A percentile compares a stretch with the other conserved stretches of the same genome.
Evolutionary conservation across 2,329 filamentous ascomycete species (phyloP).

Genomic region (Trichophyton rubrum): DNA sequence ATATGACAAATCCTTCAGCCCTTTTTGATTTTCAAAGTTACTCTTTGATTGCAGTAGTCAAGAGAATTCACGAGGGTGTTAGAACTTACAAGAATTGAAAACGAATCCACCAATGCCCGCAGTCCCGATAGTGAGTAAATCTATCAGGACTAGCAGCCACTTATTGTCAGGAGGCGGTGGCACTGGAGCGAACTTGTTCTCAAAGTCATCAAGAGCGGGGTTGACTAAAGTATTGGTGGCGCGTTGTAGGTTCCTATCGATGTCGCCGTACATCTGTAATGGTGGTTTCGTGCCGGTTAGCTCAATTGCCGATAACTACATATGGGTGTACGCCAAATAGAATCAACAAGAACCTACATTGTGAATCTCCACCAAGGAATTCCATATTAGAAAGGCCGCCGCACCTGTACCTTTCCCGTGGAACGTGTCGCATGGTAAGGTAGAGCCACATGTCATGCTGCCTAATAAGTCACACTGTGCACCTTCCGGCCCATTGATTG

Average conservation of each 20-base stretch:
- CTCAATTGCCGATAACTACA: background rate
- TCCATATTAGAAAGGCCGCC: constrained; percentile 13
- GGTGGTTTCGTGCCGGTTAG: background rate
- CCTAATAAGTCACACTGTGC: background rate
- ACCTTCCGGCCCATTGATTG: background rate
- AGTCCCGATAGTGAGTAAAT: constrained; percentile 10
- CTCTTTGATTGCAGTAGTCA: no score
- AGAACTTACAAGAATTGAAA: constrained; percentile 8
- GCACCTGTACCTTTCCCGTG: constrained; percentile 5
- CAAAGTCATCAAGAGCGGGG: no score
- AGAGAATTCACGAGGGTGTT: no score
- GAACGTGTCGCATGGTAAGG: background rate
- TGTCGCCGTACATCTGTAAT: background rate
- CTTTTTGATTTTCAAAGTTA: background rate
- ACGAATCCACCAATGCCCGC: constrained; percentile 7
- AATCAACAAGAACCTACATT: background rate
- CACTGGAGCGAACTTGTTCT: no score
- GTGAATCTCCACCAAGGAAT: constrained; percentile 1
- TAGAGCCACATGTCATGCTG: background rate
- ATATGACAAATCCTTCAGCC: background rate
- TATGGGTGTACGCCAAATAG: no score
- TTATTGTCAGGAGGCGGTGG: constrained; percentile 7
- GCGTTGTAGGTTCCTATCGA: background rate
- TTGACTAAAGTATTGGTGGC: background rate
- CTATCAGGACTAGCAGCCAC: constrained; percentile 10